Evolutionary conservation across 2,329 filamentous ascomycete species (phyloP), one percentile per base, ranked within the genome.

Genomic region (Pyrenochaeta sp.): DNA sequence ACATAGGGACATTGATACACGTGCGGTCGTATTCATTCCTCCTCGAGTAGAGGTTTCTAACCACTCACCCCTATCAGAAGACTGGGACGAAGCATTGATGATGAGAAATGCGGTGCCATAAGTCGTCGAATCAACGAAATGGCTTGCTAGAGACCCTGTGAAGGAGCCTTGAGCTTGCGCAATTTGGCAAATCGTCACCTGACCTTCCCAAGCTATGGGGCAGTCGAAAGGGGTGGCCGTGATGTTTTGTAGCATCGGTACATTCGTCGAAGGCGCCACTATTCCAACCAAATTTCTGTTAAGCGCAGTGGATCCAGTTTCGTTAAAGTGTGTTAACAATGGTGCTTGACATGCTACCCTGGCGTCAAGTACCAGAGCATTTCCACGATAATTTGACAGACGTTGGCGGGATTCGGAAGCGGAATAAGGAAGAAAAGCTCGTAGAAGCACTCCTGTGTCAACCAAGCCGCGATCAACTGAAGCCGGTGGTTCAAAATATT

Each of bases 331-430:
- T 12, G 44, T 48, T n/a, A 54, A 30, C 9, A 7, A 15, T 1
- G 59, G 53, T n/a, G 46, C 46, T 25, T 62, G 56, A 44, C 59
- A 59, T 24, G 56, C 42, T 4, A 62, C 56, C 39, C 59, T 49
- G 9, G 59, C 52, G 50, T 59, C 56, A 3, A 62, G 22, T 13
- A 53, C 47, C 19, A 62, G 32, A 12, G 56, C 49, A 13, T 55
- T 56, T 32, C 59, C 59, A 3, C 25, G 32, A 19, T 56, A 62
- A 7, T 19, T 52, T 9, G 13, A 27, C 24, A 62, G 13, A 13
- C 19, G 51, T 30, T 62, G 56, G 22, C 59, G 59, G 2, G 50
- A 56, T 8, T 50, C 44, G 15, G 50, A 39, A 3, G 44, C 36
- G 13, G 46, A 8, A 37, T 54, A 62, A n/a, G 56, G 59, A 5